Evolutionary conservation across 495 filamentous ascomycete genomes (phyloP), one percentile per base, ranked within the genome.

Genomic region (Penicillium angulare): DNA sequence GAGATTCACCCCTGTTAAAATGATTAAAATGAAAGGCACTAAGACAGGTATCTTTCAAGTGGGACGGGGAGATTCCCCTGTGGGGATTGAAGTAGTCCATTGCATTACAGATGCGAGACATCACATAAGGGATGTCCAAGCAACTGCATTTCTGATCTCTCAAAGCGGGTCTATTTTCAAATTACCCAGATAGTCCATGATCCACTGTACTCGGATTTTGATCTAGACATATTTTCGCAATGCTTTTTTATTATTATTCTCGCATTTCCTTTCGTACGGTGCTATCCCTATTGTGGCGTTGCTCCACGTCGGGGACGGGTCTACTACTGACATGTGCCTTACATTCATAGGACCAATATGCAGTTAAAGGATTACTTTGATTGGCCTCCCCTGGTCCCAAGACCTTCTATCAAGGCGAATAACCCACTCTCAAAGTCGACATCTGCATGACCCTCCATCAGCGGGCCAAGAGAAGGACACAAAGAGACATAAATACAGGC

Each of bases 321-420:
- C 49, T 31, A 55, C 40, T 61, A 61, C 58, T 56, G 58, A 49
- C 55, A 61, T 64, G 55, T 60, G 52, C 61, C 61, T 64, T 64
- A 61, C 61, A 64, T 64, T 53, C 47, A 55, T 53, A 61, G 47
- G 55, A 45, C 41, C 36, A 46, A 50, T 47, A 43, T 53, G 33
- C 52, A 59, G 40, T 29, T 21, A 21, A 41, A 45, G 22, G 35
- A 34, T 50, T 13, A 15, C 43, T 32, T 24, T 64, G 61, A 61
- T 64, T 64, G 61, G 61, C 20, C 36, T 51, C 26, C 34, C 12
- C 33, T 42, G 48, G 52, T 55, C 56, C 52, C 52, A 55, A 48
- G 52, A 49, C 51, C 50, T 50, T 50, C 32, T 6, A 47, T 50
- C 50, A 57, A 50, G 50, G 38, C 42, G 47, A 32, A 50, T 50